phyloP scores from a whole-genome alignment of 2,329 filamentous ascomycete genomes.

The Fusarium austroafricanum region DNA sequence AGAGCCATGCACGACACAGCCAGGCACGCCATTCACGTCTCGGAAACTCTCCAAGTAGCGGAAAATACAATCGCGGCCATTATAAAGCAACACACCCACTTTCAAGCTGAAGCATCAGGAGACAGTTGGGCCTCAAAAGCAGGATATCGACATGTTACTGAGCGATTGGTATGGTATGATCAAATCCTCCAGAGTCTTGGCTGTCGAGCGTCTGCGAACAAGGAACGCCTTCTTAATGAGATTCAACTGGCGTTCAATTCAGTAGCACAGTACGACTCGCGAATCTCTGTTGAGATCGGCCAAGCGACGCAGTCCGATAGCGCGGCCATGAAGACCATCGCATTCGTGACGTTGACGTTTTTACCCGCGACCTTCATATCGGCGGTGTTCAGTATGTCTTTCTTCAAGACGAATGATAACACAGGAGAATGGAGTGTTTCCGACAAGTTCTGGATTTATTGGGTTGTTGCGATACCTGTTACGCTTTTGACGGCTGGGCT shows the following conservation, averaged over 20 bases:
- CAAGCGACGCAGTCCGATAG: slow-evolving; percentile 58
- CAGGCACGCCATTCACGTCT: slow-evolving; percentile 58
- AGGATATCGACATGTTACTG: slow-evolving; percentile 41
- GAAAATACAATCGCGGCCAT: slow-evolving; percentile 50
- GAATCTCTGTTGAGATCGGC: slow-evolving; percentile 54
- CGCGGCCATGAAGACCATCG: slow-evolving; percentile 63
- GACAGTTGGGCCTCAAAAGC: neutral
- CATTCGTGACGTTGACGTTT: slow-evolving; percentile 61
- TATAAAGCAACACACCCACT: slow-evolving; percentile 45
- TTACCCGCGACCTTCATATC: slow-evolving; percentile 64
- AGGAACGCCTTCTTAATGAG: slow-evolving; percentile 63
- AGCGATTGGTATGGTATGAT: slow-evolving; percentile 50
- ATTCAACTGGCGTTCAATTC: slow-evolving; percentile 64
- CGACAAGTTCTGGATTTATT: slow-evolving; percentile 52
- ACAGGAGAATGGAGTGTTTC: slow-evolving; percentile 46
- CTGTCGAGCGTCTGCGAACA: slow-evolving; percentile 53
- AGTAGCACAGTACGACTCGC: slow-evolving; percentile 56
- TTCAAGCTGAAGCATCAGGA: slow-evolving; percentile 13
- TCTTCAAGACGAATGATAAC: slow-evolving; percentile 52
- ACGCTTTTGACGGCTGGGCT: slow-evolving; percentile 37
- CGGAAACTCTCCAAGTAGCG: slow-evolving; percentile 55
- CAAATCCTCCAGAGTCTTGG: slow-evolving; percentile 52
- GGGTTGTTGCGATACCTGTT: slow-evolving; percentile 48
- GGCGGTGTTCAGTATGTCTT: slow-evolving; percentile 60
- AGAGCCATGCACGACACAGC: slow-evolving; percentile 55